Evolutionary conservation across 2,329 filamentous ascomycete species (phyloP), one percentile per base, ranked within the genome.

Genomic region (Hansfordia pulvinata): DNA sequence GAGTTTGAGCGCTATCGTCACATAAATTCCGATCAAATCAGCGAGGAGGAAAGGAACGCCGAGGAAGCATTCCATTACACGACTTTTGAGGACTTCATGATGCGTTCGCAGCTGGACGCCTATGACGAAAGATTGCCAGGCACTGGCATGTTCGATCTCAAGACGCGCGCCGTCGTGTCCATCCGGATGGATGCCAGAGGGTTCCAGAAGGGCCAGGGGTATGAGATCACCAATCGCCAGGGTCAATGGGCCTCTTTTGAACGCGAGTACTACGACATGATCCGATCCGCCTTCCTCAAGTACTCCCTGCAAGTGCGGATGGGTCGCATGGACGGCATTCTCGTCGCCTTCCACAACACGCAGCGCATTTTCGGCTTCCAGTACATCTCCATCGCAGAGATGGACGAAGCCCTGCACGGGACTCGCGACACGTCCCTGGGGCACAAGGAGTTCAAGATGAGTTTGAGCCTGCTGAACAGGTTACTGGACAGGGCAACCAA

Each of bases 321-420:
- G 72, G 90, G 92, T 11, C 76, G 86, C 26, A 98, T 98, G 92
- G 88, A 98, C 46, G 90, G 90, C 28, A 94, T 96, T 26, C 98
- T 96, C 45, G 81, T 96, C 13, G 90, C 90, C 4, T 98, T 76
- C 48, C 90, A 98, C 59, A 98, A 98, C 48, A 82, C 85, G 3
- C 68, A 86, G 52, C 79, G 86, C 29, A 93, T 98, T 26, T 98
- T 98, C 47, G 90, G 90, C 5, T 98, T 98, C 51, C 90, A 98
- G 52, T 98, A 98, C 47, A 68, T 98, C 33, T 76, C 75, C 32
- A 55, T 96, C 10, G 49, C 69, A 4, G 90, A 98, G 45, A 85
- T 98, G 78, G 90, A 98, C 47, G 47, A 64, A n/a, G 69, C 83
- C 1, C 53, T 98, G n/a, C 92, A 98, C 46, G 85, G 84, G 13